A percentile compares a stretch with the other conserved stretches of the same genome.
Conservation (phyloP, 176 grass and related monocot species). For the Avena atlantica region DNA sequence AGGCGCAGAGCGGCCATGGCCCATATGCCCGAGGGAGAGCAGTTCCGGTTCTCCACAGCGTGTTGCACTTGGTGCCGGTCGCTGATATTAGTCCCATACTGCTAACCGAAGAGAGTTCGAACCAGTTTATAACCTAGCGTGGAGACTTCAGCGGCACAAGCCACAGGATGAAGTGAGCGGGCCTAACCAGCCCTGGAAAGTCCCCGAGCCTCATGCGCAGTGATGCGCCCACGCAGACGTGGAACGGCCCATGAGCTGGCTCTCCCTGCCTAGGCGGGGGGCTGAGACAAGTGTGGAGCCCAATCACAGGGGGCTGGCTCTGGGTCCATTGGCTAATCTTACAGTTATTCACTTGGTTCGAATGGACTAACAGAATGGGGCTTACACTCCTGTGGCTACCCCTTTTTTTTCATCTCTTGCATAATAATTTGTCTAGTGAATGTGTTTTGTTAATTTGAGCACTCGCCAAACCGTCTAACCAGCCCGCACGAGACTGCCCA, state of each 20-base stretch:
- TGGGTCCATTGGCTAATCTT: conserved; percentile 29
- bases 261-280: conserved; percentile 26
- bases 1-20: background rate
- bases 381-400: conserved; percentile 52
- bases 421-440: no score
- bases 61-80: background rate
- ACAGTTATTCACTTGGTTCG: conserved; percentile 61
- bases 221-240: conserved; percentile 52
- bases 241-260: conserved; percentile 41
- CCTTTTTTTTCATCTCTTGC: conserved; percentile 20
- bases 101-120: rapidly evolving
- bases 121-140: background rate
- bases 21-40: background rate
- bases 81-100: conserved; percentile 34
- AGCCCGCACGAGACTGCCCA: no score
- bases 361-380: conserved; percentile 48
- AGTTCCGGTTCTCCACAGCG: background rate
- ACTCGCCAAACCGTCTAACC: no score
- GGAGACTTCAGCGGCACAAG: rapidly evolving
- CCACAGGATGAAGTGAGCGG: conserved; percentile 61
- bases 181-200: conserved; percentile 43
- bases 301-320: conserved; percentile 28
- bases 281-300: conserved; percentile 57
- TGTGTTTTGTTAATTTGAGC: no score
- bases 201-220: conserved; percentile 38